Evolutionary conservation across 2,329 filamentous ascomycete species (phyloP), one percentile per base, ranked within the genome.

Genomic region (Nectriaceae sp.): DNA sequence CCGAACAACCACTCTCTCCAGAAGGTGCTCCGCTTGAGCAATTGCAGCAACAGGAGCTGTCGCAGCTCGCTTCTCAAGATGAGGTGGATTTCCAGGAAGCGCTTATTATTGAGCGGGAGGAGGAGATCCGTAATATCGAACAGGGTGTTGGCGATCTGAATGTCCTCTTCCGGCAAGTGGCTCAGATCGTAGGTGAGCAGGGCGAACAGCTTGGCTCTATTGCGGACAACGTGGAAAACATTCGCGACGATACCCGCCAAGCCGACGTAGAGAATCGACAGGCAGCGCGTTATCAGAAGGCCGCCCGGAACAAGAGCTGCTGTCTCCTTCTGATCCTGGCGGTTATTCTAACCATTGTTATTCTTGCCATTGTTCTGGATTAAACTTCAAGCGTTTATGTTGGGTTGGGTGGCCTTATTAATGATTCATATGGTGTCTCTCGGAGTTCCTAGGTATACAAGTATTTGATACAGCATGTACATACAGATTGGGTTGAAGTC

Each of bases 51-150:
- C 80, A 88, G 58, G 83, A 93, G 62, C 85, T 92, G 59, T 77
- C 88, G 11, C 89, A 90, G 47, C 79, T 97, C 8, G 94, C 92
- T 1, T 82, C 90, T 21, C 94, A 99, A 69, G 87, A 90, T 60
- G 95, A 99, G 65, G 94, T 99, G 37, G 93, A 99, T 67, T 99
- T 97, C 74, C 94, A 99, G 66, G 94, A 99, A 60, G 86, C 88
- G 15, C 77, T 99, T 49, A 99, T 99, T 65, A 87, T 95, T 52
- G 93, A 99, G 77, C 91, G 95, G 45, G 94, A 99, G 70, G 85
- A 90, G 48, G 94, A 99, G 75, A 99, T 99, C 58, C 87, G 92
- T 53, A 95, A 96, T 67, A 99, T 99, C 63, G 94, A 97, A 74
- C 92, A 97, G 70, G 91, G 89, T 46, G 94, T 99, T 5, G 89